Conservation (phyloP, 768 basidiomycete species). For the Suillus occidentalis region DNA sequence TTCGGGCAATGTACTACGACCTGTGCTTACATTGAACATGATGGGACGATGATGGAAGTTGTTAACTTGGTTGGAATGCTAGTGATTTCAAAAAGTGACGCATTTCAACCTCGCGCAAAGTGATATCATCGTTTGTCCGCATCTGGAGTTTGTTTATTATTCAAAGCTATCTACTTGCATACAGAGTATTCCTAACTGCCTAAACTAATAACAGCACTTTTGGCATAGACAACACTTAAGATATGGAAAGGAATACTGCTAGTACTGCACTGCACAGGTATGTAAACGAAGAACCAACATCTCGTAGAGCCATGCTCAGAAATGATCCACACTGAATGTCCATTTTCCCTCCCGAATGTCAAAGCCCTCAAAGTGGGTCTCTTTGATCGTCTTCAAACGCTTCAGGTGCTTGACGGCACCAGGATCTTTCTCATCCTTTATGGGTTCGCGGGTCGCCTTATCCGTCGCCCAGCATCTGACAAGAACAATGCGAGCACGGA, state of each 20-base stretch:
- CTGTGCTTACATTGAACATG: conserved; percentile 17
- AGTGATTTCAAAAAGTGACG: background rate
- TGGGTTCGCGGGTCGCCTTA: conserved; percentile 86
- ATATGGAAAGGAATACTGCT: background rate
- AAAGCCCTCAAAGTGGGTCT: conserved; percentile 82
- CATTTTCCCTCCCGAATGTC: conserved; percentile 82
- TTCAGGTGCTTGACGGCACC: conserved; percentile 70
- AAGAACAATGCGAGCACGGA: conserved; percentile 75
- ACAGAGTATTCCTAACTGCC: conserved; percentile 18
- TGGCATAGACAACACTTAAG: conserved; percentile 7
- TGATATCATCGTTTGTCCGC: background rate
- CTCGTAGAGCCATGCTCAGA: conserved; percentile 42
- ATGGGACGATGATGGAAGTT: background rate
- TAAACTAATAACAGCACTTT: conserved; percentile 14
- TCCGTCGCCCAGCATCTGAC: conserved; percentile 86
- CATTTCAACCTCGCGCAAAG: background rate
- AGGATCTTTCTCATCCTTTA: conserved; percentile 80
- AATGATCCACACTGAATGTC: conserved; percentile 94
- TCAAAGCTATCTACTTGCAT: conserved; percentile 15
- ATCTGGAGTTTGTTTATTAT: conserved; percentile 8
- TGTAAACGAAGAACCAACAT: background rate
- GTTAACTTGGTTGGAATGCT: background rate
- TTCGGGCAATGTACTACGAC: background rate
- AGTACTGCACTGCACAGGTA: background rate
- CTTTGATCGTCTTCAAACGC: conserved; percentile 79